Evolutionary conservation across 371 early-diverging fungal genomes (phyloP), one percentile per base, ranked within the genome.

Genomic region (Thermomucor indicae-seudaticae): DNA sequence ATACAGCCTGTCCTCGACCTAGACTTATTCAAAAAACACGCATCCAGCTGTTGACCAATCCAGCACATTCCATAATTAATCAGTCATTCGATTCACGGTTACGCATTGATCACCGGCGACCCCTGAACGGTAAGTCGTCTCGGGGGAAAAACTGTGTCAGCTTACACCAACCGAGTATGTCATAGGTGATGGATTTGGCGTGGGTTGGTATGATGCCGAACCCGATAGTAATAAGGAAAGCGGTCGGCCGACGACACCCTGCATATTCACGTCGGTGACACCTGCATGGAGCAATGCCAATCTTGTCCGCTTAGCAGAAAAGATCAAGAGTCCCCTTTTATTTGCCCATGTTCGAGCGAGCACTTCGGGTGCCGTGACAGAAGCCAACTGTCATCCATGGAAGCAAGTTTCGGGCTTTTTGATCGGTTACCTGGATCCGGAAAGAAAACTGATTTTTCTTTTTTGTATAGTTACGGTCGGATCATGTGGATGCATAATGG

Each of bases 401-500:
- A 67, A 79, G 67, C 82, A 74, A 58, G 73, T 66, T 17, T 41
- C 34, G 37, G 32, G 39, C 6, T 5, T 4, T 20, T 20, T 20
- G 23, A 37, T 14, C 19, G 3, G 5, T 37, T 37, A 19, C 37
- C 19, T 37, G 37, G 37, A 37, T 16, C 14, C 37, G 37, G 14
- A 16, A 16, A 14, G 19, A 19, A 19, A 19, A 37, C 37, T 37
- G 37, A 37, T 14, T 32, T n/a, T 14, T 10, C 32, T 32, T 32
- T 32, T 32, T 62, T 46, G 49, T 45, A 60, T 67, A 83, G 76
- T 53, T 78, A 64, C 55, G 90, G 89, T 22, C 75, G 80, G 35
- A 68, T 92, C 17, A 89, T 92, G 91, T 92, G 87, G 80, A 91
- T 91, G 92, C 92, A 92, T 72, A 90, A 92, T 64, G 92, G 92